A percentile compares a stretch with the other conserved stretches of the same genome.
These are phyloP conservation scores for Coffea canephora DNA, from an alignment of 257 asterid species.

Conservation along the genomic window DNA sequence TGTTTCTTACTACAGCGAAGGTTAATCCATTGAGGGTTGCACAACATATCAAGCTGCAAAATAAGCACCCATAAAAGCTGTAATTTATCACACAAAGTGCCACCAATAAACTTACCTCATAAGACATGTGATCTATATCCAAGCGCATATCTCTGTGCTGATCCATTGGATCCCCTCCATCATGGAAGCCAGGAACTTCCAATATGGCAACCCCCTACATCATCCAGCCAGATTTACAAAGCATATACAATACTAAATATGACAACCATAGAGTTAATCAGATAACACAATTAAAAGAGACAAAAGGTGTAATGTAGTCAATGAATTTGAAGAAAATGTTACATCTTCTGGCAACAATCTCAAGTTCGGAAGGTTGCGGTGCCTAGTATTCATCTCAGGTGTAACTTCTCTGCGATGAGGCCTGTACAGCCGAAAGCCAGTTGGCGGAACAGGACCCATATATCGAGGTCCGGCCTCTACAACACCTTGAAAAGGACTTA, in stretches of 20 bases:
- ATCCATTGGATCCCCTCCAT: slow-evolving; percentile 47
- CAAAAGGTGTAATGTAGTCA: not conserved
- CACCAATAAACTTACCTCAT: slow-evolving; percentile 51
- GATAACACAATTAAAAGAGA: not conserved
- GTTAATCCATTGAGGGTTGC: slow-evolving; percentile 1
- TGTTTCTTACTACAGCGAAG: not conserved
- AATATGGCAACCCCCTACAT: slow-evolving; percentile 62
- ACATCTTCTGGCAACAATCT: slow-evolving; percentile 82
- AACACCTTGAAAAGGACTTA: slow-evolving; percentile 45
- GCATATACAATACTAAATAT: not conserved
- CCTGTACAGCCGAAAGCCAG: slow-evolving; percentile 46
- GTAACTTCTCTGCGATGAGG: slow-evolving; percentile 62
- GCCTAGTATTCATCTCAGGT: slow-evolving; percentile 43
- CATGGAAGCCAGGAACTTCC: slow-evolving; percentile 62
- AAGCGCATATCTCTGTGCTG: slow-evolving; percentile 64
- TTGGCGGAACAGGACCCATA: slow-evolving; percentile 50
- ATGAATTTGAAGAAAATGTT: slow-evolving; percentile 22
- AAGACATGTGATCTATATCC: slow-evolving; percentile 55
- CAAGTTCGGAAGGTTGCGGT: slow-evolving; percentile 50
- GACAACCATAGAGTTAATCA: not conserved
- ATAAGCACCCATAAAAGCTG: slow-evolving; percentile 4
- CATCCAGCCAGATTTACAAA: slow-evolving; percentile 7
- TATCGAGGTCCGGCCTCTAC: slow-evolving; percentile 48
- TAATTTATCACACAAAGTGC: not conserved
- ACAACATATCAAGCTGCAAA: not conserved